phyloP scores from a whole-genome alignment of 2,329 filamentous ascomycete species.

The Fusarium tuaranense region DNA sequence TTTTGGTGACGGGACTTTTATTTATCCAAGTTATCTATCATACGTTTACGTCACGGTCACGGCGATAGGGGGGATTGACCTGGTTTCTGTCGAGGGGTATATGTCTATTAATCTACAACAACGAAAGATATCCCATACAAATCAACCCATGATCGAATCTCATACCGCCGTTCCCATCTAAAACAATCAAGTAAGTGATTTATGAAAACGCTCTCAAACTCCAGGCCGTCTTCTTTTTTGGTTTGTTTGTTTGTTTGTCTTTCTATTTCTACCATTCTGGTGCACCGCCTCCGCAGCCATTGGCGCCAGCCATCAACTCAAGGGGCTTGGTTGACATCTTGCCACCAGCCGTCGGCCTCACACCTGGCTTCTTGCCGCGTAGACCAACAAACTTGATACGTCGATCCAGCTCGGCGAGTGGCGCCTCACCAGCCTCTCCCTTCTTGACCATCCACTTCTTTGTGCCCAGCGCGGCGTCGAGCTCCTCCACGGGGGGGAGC shows the following conservation, averaged over 20 bases:
- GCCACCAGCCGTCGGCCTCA: conserved; percentile 48
- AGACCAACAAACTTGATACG: conserved; percentile 59
- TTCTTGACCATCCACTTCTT: conserved; percentile 82
- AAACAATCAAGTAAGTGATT: conserved; percentile 1
- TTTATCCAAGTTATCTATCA: neutral
- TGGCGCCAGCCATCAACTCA: conserved; percentile 52
- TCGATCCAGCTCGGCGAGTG: conserved; percentile 59
- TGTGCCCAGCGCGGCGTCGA: conserved; percentile 84
- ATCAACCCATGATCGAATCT: conserved; percentile 25
- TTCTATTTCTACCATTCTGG: conserved; percentile 59
- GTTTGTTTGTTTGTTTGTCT: neutral
- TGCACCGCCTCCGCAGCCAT: conserved; percentile 55
- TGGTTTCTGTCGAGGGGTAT: conserved; percentile 18
- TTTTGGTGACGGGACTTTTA: neutral
- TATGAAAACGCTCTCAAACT: conserved; percentile 18
- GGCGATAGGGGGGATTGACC: conserved; percentile 8
- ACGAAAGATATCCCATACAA: conserved; percentile 18
- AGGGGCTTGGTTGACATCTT: conserved; percentile 52
- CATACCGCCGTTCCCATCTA: neutral
- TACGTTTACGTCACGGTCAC: conserved; percentile 2
- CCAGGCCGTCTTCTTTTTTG: conserved; percentile 7
- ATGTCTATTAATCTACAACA: conserved; percentile 27
- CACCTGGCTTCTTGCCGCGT: conserved; percentile 57
- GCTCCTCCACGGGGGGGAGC: conserved; percentile 82
- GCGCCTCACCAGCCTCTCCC: conserved; percentile 65